Evolutionary conservation across 139 green algal species (phyloP).

Genomic region (Chlorella sp.): DNA sequence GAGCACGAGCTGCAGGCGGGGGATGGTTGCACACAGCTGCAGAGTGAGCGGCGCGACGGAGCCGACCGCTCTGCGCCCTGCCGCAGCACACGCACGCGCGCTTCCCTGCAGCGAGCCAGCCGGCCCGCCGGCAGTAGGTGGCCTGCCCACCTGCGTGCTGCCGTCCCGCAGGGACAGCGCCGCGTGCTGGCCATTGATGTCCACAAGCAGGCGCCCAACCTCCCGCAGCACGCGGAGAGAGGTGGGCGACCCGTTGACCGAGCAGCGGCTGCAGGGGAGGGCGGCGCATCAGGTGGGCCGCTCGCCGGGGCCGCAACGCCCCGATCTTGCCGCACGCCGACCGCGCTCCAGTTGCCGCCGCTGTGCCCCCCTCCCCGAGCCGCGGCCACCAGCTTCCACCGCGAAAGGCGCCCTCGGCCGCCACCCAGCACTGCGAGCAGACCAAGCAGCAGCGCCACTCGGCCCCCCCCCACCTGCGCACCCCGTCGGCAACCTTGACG

Average conservation of each 20-base stretch:
- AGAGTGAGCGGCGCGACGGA: too few relatives aligned
- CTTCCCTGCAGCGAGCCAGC: not conserved
- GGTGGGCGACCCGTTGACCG: slow-evolving; percentile 63
- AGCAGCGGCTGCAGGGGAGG: slow-evolving; percentile 69
- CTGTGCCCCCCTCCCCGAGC: too few relatives aligned
- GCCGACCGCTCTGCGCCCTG: not conserved
- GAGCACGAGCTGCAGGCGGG: slow-evolving; percentile 59
- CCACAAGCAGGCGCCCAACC: slow-evolving; percentile 72
- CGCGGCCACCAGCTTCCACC: not conserved
- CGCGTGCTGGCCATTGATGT: slow-evolving; percentile 87
- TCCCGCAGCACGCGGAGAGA: slow-evolving; percentile 64
- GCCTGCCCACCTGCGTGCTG: slow-evolving; percentile 3
- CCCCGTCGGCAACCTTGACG: too few relatives aligned
- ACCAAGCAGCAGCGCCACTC: too few relatives aligned
- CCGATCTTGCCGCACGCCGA: too few relatives aligned
- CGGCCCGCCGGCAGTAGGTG: not conserved
- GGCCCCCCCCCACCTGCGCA: too few relatives aligned
- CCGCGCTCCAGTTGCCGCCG: too few relatives aligned
- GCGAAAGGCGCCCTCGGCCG: not conserved
- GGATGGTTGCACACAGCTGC: too few relatives aligned
- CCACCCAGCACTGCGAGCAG: not conserved
- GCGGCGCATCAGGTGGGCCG: too few relatives aligned
- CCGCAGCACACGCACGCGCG: not conserved
- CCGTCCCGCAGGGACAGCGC: slow-evolving; percentile 46
- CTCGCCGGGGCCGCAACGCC: too few relatives aligned